Base-by-base conservation (phyloP, 2,329 filamentous ascomycete genomes). In the Pseudogymnoascus sp. region DNA sequence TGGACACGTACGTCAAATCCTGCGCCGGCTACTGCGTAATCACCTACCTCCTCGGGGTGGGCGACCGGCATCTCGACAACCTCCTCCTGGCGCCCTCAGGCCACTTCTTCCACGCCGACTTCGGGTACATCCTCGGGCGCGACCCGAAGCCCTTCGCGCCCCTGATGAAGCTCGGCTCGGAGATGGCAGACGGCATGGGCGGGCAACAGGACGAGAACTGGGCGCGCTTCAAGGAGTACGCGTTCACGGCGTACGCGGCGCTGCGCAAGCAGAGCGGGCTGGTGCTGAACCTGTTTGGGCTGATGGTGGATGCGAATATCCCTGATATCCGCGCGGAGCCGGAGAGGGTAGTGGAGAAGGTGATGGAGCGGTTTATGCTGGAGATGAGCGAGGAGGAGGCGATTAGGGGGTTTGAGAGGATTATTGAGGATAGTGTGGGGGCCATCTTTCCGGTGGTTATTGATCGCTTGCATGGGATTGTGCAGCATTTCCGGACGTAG, bases 181-280 rank as follows among this genome's bases (percentile, higher is more conserved):
- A 99, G 72, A 99, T 99, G 94, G 91, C 97, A 3, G 94, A 99
- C 71, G 94, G 92, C 66, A 97, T 99, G 91, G 95, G 95, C 41
- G 94, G 94, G 11, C 82, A 87, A 6, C 82, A 83, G 35, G 91
- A 89, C 3, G 84, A 90, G 22, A 88, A 95, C 65, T 99, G 96
- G 74, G 81, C 87, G 45, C 84, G 89, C 61, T 99, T 99, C 77
- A 94, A 94, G 72, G 90, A 95, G 70, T 96, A 97, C 75, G 96
- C 92, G 74, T 97, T 96, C 75, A 89, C 96, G 2, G 91, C 94
- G 0, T 99, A 96, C 76, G 91, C 90, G 1, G 92, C 94, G 0
- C 79, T 99, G 45, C 85, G 94, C 63, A 96, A 97, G 73, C 91
- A 87, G 1, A 90, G 88, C 16, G 95, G 93, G 68, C 80, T 99